Percentiles rank a stretch among this genome's conserved stretches.
These are phyloP conservation scores for Pythium sukuiense DNA, from an alignment of 352 stramenopile species.

Conservation along the genomic window DNA sequence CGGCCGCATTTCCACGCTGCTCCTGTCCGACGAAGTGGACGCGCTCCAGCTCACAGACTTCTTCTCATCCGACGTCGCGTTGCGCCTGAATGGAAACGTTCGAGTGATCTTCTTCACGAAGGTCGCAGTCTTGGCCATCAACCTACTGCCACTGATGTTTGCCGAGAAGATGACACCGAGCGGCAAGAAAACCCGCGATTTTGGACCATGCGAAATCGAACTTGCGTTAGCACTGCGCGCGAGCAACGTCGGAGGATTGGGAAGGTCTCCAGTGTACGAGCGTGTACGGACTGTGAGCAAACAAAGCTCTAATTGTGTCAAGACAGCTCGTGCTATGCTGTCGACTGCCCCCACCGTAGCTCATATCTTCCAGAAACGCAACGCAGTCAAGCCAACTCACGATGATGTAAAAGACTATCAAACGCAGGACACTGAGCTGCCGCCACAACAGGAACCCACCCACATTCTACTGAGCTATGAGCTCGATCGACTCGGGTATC, in stretches of 20 bases:
- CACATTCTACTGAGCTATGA: slow-evolving; percentile 14
- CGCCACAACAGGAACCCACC: neutral
- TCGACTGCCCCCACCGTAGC: too few species aligned
- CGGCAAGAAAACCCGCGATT: slow-evolving; percentile 2
- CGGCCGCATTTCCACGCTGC: slow-evolving; percentile 18
- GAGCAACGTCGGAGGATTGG: slow-evolving; percentile 31
- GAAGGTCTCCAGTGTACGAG: slow-evolving; percentile 10
- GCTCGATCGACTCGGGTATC: slow-evolving; percentile 13
- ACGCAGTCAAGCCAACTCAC: neutral
- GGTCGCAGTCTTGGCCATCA: slow-evolving; percentile 26
- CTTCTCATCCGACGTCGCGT: slow-evolving; percentile 29
- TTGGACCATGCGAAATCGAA: slow-evolving; percentile 23
- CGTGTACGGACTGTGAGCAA: too few species aligned
- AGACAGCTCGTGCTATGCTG: too few species aligned
- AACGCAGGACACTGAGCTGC: neutral
- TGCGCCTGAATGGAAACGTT: slow-evolving; percentile 34
- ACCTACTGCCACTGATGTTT: slow-evolving; percentile 26
- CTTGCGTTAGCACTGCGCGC: slow-evolving; percentile 24
- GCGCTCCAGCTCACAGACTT: slow-evolving; percentile 27
- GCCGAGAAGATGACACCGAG: slow-evolving; percentile 19
- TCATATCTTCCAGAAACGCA: too few species aligned
- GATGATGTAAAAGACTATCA: neutral
- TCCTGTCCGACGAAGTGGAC: slow-evolving; percentile 25
- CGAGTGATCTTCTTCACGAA: slow-evolving; percentile 30
- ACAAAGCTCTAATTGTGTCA: too few species aligned